Base-by-base conservation (phyloP, 305 asterid species). In the Plantago coronopus region DNA sequence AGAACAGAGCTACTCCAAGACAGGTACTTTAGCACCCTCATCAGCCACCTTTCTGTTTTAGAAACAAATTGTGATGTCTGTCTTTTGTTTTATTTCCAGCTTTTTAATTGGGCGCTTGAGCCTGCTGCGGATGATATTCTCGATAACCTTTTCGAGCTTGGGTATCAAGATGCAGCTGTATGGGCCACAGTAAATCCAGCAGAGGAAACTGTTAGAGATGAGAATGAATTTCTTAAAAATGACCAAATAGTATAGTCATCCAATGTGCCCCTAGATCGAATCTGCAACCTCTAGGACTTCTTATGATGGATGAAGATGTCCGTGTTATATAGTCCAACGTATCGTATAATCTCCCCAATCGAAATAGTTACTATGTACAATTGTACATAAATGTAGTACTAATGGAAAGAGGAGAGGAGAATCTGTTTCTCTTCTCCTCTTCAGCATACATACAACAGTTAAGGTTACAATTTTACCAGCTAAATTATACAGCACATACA, bases 71-170 rank as follows among this genome's bases (percentile, higher is more conserved):
- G 4, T 63, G 34, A 63, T 7, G 14, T 29, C 16, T 59, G 7
- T 9, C 15, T 16, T 66, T 17, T 44, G 50, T 65, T 46, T 10
- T n/a, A 40, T 22, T 59, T 76, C 56, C 76, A 91, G 97, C 95
- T 84, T 55, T 85, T 93, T 21, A 93, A 82, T 19, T 93, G 97
- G 98, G 96, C 98, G 48, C 88, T 93, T 16, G 97, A 93, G 77
- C 98, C 98, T 57, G 98, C 97, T 55, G 83, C 80, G 43, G 98
- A 93, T 57, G 74, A 75, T 62, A 72, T 85, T 68, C 96, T 93
- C 3, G 98, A 91, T 53, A 78, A 48, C 69, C 89, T 89, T 29
- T 91, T 86, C 42, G 88, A 84, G 79, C 81, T 76, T 23, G 98
- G 98, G 25, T 86, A 84, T 57, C 63, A 48, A 21, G 98, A 91